These are phyloP conservation scores for Zygoascus flipseniorum DNA, from an alignment of 805 yeast species.

Conservation along the genomic window DNA sequence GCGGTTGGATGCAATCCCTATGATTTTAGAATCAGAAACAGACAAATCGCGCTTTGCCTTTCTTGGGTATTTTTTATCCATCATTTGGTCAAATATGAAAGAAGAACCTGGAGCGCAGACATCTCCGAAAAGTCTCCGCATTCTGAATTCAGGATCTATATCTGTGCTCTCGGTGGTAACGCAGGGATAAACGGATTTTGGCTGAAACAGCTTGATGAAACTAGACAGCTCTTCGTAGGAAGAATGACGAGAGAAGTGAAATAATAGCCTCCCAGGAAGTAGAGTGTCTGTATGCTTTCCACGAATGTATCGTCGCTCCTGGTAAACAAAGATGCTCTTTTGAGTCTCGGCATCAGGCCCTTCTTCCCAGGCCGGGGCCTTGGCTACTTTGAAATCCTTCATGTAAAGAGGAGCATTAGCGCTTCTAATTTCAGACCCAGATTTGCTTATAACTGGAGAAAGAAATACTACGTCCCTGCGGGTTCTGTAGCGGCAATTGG, in stretches of 20 bases:
- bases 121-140: conserved; percentile 13
- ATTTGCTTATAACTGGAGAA: conserved; percentile 9
- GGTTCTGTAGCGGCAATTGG: conserved; percentile 11
- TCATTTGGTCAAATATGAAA: conserved; percentile 11
- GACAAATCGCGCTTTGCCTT: neutral
- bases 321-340: conserved; percentile 2
- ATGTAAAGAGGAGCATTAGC: conserved; percentile 4
- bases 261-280: conserved; percentile 20
- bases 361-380: neutral
- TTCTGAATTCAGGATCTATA: conserved; percentile 7
- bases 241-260: conserved; percentile 27
- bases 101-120: conserved; percentile 3
- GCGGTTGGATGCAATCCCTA: neutral
- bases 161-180: conserved; percentile 3
- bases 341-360: neutral
- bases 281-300: conserved; percentile 8
- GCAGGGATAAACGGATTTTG: conserved; percentile 16
- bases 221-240: conserved; percentile 21
- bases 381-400: conserved; percentile 6
- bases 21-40: neutral
- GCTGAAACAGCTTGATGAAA: conserved; percentile 16
- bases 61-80: neutral
- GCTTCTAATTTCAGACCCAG: neutral
- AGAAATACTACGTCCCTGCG: conserved; percentile 12
- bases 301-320: conserved; percentile 13